Evolutionary conservation across 345 rosid genomes (phyloP), one percentile per base, ranked within the genome.

Genomic region (Eucalyptus cloeziana): DNA sequence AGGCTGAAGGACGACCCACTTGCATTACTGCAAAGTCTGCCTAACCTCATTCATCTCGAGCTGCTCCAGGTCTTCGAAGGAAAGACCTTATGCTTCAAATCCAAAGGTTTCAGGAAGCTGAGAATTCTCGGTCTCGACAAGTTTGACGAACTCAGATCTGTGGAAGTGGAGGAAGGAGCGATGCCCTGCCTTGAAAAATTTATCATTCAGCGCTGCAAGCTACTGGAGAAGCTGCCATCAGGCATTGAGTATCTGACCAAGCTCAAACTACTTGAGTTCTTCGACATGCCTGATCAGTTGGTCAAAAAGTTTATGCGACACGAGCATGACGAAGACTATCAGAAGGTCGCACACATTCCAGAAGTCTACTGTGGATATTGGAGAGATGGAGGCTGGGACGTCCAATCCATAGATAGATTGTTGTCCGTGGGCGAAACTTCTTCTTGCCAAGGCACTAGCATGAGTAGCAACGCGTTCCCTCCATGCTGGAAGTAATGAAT

Each of bases 41-140:
- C 93, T 19, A 93, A 91, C 52, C 91, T 93, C 27, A 87, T 91
- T 8, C 92, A 91, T 86, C 93, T 93, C 5, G 94, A 91, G 81
- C 50, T 93, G 45, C 90, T 89, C 11, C 89, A 91, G 64, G 92
- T 89, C 45, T 90, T 83, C 37, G 51, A 86, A 37, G 92, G 94
- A 31, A 87, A 88, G 19, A 71, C 86, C 25, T 52, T 93, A 52
- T 27, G 50, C 52, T 93, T 93, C 64, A 86, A 76, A 76, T 76
- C 90, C 24, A 91, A 89, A 37, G 93, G 93, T 8, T 93, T 93
- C 40, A 44, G 69, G 90, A 91, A 89, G 88, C 91, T 93, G 9
- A 88, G 86, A 89, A 49, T 88, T 27, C 52, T 93, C 4, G 91
- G 91, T 16, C 90, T 93, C 2, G 93, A 90, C 47, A 62, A 91